Conservation (phyloP, 352 stramenopile genomes). For the Globisporangium abappressorium region DNA sequence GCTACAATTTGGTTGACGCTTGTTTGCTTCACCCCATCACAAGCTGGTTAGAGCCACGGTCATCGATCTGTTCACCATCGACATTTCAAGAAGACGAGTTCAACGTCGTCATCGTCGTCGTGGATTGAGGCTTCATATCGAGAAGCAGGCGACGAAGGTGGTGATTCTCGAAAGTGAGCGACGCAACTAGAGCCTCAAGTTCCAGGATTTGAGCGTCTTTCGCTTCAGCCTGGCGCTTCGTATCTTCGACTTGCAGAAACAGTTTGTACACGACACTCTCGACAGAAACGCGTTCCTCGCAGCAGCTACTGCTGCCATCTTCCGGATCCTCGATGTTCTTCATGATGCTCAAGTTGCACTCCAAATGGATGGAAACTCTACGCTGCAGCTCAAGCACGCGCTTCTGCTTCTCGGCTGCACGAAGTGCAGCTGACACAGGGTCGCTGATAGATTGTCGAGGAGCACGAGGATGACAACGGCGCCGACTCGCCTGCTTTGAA, state of each 20-base stretch:
- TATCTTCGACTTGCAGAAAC: conserved; percentile 19
- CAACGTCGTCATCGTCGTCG: too few species aligned
- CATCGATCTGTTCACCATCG: not conserved
- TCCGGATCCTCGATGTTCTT: not conserved
- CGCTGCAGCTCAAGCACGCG: conserved; percentile 9
- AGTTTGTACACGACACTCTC: conserved; percentile 37
- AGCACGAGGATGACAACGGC: not conserved
- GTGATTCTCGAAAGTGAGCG: conserved; percentile 21
- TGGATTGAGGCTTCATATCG: not conserved
- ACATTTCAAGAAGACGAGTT: not conserved
- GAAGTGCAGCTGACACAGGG: not conserved
- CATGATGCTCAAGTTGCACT: not conserved
- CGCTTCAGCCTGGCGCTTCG: not conserved
- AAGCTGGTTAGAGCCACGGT: conserved; percentile 10
- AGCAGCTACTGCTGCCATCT: conserved; percentile 13
- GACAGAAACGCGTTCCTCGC: conserved; percentile 25
- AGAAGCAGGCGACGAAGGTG: not conserved
- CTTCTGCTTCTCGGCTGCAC: conserved; percentile 2
- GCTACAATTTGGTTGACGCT: not conserved
- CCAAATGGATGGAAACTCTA: not conserved
- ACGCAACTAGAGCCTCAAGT: conserved; percentile 22
- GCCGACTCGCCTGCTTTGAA: not conserved
- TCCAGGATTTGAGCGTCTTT: conserved; percentile 25
- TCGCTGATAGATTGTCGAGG: not conserved
- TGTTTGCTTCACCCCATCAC: not conserved